Evolutionary conservation across 805 yeast genomes (phyloP), one percentile per base, ranked within the genome.

Genomic region (Cyberlindnera veronae): DNA sequence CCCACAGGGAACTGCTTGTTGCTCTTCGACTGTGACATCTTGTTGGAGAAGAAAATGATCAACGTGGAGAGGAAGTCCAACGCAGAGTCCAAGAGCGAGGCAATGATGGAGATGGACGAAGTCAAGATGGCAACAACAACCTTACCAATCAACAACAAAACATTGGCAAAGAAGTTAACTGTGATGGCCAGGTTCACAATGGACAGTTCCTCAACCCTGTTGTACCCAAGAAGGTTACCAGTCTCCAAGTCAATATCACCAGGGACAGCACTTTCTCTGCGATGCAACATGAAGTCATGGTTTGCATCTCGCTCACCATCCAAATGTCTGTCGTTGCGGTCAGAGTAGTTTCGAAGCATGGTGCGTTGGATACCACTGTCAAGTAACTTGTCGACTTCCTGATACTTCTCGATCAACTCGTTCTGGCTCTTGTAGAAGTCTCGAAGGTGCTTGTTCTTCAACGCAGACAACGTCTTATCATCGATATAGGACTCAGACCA

Each of bases 51-150:
- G 62, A 69, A 84, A 36, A 85, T 85, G 49, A 85, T 84, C 42
- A 81, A 64, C 0, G 93, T 84, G 14, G 90, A 83, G 40, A 84
- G 60, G 39, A 84, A 79, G 54, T 85, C 95, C 46, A 84, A 69
- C 1, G 78, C 66, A 3, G 91, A 84, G 62, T 84, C 95, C 29
- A 85, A 81, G 46, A 84, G 71, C 1, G 93, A 84, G 0, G 95
- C 95, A 36, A 84, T 66, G 34, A 85, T 76, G 6, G 93, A 84
- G 48, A 85, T 75, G 10, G 95, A 85, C 54, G 67, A 71, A 0
- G 91, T 80, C 55, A 79, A 62, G n/a, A 76, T 46, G 1, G 80
- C 77, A 18, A 82, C 87, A 11, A 71, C 63, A 3, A 71, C 43
- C 54, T 84, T 84, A 3, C 85, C 89, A 2, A 73, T 31, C 36